Base-by-base conservation (phyloP, 2,329 filamentous ascomycete species). In the Daldinia sp. region DNA sequence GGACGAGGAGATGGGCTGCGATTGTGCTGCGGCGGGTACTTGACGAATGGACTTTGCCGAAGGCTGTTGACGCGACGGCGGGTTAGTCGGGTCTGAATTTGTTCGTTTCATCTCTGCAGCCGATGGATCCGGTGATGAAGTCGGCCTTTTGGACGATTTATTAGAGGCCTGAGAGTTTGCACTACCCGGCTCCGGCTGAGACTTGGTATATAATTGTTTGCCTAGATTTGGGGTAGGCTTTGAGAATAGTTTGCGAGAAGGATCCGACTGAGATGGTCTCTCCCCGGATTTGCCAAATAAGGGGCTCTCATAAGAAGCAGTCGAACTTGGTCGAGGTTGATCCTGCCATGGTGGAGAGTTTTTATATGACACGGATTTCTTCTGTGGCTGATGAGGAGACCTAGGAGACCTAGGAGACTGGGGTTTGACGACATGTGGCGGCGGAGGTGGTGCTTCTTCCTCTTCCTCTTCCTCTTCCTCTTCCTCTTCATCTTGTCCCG, bases 271-370 rank as follows among this genome's bases (percentile, higher is more conserved):
- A 2, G 72, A 68, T 6, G 72, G 72, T 13, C 69, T 70, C 61
- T 75, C 73, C 13, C 72, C 72, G 13, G 74, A 75, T 23, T 68
- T 73, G 9, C 74, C 74, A 27, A 76, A 76, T 1, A 75, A 48
- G 4, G 74, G 74, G 45, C 74, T 75, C 34, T 76, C 73, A 35
- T 74, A 75, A 2, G 73, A 72, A 6, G 64, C 47, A 8, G 59
- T 67, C 21, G 67, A 67, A 37, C 63, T 61, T 2, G 66, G 66
- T 3, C 58, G 62, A 8, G 59, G 39, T 35, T 61, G 62, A 3
- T 68, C 64, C 17, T 65, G 55, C 56, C 50, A 61, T 19, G 61
- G 54, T 1, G 61, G 62, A 11, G 68, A 67, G 10, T 52, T 51
- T 29, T 67, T 70, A 41, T 11, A 43, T 13, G 57, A 9, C 56